Base-by-base conservation (phyloP, 2,329 filamentous ascomycete genomes). In the Aschersonia sp. region DNA sequence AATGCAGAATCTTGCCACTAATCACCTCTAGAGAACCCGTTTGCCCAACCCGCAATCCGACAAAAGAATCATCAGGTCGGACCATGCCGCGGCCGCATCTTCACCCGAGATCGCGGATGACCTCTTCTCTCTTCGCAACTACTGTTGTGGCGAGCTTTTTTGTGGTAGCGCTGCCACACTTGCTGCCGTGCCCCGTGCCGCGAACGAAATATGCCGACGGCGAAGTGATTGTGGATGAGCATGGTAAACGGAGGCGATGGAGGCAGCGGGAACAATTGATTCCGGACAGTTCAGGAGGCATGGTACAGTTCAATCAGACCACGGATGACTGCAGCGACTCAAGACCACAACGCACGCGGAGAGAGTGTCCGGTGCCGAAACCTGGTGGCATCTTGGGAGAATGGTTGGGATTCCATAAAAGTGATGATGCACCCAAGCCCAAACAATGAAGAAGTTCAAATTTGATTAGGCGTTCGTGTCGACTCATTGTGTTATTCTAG, bases 351-450 rank as follows among this genome's bases (percentile, higher is more conserved):
- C 70, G 68, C 47, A 59, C 66, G 43, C 73, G 72, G 59, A 76
- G 87, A 57, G 87, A 94, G 61, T 98, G 92, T 60, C 92, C 92
- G 0, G 81, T 98, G 10, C 92, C 92, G 5, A 95, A 95, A 65
- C 90, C 92, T 0, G 74, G 79, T 32, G 89, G 88, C 3, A 66
- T 88, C 35, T 66, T 94, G 43, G 86, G 85, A 10, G 77, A 84
- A 59, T 70, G 90, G 55, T 66, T 92, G 51, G 87, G 86, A 0
- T 84, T 90, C 59, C 74, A 73, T 54, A 69, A 62, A 50, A 50
- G 49, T 41, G 58, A 55, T 22, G 54, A 56, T 44, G 55, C 6
- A 7, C 37, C 57, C 43, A 51, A 47, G 22, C 48, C 50, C 43
- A 52, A 51, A 47, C 56, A 48, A 44, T 48, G 48, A 43, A 49